Conservation (phyloP, 2,329 filamentous ascomycete genomes). For the Fusarium marasasianum region DNA sequence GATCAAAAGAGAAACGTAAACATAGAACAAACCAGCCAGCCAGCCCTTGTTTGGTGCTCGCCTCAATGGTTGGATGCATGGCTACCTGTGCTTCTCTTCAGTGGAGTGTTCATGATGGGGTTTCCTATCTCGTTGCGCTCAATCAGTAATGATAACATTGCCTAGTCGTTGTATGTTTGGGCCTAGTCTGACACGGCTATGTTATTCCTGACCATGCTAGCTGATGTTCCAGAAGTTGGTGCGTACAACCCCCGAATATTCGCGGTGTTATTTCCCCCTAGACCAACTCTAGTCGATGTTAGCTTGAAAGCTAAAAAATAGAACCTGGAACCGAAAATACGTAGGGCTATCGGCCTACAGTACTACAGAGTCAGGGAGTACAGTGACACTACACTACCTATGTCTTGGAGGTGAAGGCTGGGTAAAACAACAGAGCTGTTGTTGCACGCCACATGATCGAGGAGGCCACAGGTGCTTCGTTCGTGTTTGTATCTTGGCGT, state of each 20-base stretch:
- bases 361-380: not conserved
- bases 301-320: not conserved
- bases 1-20: not conserved
- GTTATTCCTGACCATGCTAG: not conserved
- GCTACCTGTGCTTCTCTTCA: not conserved
- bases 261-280: not conserved
- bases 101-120: not conserved
- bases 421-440: not conserved
- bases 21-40: not conserved
- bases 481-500: not conserved
- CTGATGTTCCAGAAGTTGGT: not conserved
- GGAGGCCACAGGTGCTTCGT: not conserved
- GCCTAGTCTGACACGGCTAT: not conserved
- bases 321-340: not conserved
- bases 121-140: constrained; percentile 15
- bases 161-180: not conserved
- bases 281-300: not conserved
- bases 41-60: not conserved
- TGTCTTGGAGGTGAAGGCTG: not conserved
- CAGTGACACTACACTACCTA: not conserved
- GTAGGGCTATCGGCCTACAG: not conserved
- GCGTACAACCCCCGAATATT: not conserved
- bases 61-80: not conserved
- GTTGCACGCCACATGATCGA: not conserved
- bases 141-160: not conserved